Base-by-base conservation (phyloP, 2,329 filamentous ascomycete genomes). In the Aspergillus terreus region DNA sequence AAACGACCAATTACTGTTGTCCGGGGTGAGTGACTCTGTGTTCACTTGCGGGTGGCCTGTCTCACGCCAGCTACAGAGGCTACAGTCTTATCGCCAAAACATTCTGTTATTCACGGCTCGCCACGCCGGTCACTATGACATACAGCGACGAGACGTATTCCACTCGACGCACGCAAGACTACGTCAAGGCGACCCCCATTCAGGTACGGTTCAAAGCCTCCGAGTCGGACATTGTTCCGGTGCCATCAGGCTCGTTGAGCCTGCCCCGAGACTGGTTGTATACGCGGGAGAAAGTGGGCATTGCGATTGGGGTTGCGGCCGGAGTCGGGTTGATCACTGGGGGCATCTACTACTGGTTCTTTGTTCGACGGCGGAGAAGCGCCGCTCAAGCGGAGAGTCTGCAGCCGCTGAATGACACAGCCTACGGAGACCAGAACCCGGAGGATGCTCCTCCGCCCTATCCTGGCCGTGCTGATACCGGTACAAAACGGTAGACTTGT, bases 1-100 rank as follows among this genome's bases (percentile, higher is more conserved):
- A 55, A 32, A 58, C 54, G 2, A 58, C 54, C 1, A 51, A 43
- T n/a, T 44, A 51, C 10, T 58, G 56, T 33, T 57, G 56, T 42
- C 50, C 54, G 10, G 43, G 40, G 54, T 58, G 35, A 42, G 44
- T 49, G 42, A n/a, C 2, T 14, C 25, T 10, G 19, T 7, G 19
- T 7, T 6, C 6, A 9, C 2, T 44, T 27, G 6, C 6, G 4
- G 19, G 15, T 42, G 15, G 5, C 4, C 9, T n/a, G 10, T 27
- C 42, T 44, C 12, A 44, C 42, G 2, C 1, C 21, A 30, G 6
- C 7, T 32, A 44, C 19, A 44, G 42, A 27, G 42, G 42, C 19
- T 44, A 44, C 25, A 14, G 15, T n/a, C 42, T 40, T 19, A 40
- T 40, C 17, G 36, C n/a, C 36, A 12, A 40, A 40, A 40, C 36